Conservation (phyloP, 2,329 filamentous ascomycete genomes). For the Paecilomyces formosus region DNA sequence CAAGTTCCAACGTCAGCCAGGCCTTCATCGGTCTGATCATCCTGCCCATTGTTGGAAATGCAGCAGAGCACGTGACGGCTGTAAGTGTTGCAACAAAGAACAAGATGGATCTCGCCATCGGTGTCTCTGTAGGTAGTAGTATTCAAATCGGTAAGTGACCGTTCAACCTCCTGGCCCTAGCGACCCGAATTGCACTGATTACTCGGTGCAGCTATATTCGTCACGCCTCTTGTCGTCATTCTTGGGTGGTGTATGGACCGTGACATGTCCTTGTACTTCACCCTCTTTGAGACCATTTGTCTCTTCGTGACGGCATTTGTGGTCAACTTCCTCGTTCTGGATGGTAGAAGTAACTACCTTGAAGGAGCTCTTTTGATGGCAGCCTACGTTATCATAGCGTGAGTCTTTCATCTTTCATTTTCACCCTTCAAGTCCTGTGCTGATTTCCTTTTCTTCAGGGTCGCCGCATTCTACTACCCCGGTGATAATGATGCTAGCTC, state of each 20-base stretch:
- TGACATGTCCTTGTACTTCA: constrained; percentile 59
- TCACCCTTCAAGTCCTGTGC: neutral
- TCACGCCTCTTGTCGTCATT: constrained; percentile 68
- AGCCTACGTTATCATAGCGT: constrained; percentile 71
- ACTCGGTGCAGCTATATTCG: constrained; percentile 53
- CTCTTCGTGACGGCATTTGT: constrained; percentile 77
- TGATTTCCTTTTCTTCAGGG: neutral
- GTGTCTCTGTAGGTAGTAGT: constrained; percentile 69
- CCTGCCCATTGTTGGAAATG: constrained; percentile 75
- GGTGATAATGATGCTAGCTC: neutral
- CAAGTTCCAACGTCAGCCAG: constrained; percentile 53
- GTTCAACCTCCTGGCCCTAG: neutral
- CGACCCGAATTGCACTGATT: constrained; percentile 4
- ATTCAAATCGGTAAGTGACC: constrained; percentile 57
- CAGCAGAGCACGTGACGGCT: constrained; percentile 73
- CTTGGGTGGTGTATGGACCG: constrained; percentile 72
- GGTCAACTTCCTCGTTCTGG: constrained; percentile 77
- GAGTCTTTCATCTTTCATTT: constrained; percentile 11
- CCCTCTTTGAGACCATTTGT: constrained; percentile 57
- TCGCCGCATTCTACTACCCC: neutral
- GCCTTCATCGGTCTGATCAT: constrained; percentile 76
- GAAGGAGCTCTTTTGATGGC: constrained; percentile 71
- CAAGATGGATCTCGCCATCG: constrained; percentile 78
- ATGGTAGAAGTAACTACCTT: constrained; percentile 76
- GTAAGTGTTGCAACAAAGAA: constrained; percentile 75